Evolutionary conservation across 805 yeast species (phyloP), one percentile per base, ranked within the genome.

Genomic region (Candida insectorum): DNA sequence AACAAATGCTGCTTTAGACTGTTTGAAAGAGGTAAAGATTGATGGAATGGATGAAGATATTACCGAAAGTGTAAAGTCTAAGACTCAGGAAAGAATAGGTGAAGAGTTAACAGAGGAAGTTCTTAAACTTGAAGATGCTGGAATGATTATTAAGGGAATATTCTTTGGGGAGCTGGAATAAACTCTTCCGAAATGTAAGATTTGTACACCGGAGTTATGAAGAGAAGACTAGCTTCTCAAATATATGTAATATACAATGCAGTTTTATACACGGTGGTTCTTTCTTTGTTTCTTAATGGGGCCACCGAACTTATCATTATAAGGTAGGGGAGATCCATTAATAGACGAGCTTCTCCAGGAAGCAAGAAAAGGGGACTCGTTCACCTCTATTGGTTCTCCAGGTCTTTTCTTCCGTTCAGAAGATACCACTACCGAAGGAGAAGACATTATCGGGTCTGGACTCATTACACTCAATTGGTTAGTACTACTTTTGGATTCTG

Each of bases 81-180:
- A 73, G 47, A 56, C 85, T 29, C 60, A 48, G 5, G 72, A 69
- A 3, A 73, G 84, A 49, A 65, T 85, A 12, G 96, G 95, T 28
- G 67, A 62, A 11, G 58, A 69, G 0, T 60, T 87, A 34, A 68
- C 84, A 2, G 59, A 68, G 5, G 61, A 58, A 17, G 64, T 86
- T 3, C 44, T 69, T 12, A 62, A 67, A 24, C 70, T 73, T 38
- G 55, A 59, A 4, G 67, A 73, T 50, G 75, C 78, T 2, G 64
- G 59, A 39, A 70, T 62, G 26, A 64, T 84, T 10, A 69, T 70
- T 18, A 65, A 75, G 40, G 88, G 88, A 5, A 71, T 85, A 8
- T 84, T 83, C 53, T 81, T 84, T 52, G 95, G 91, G 6, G 89
- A 81, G 47, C 28, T 56, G n/a, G n/a, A n/a, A n/a, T n/a, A n/a